Conservation (phyloP, 306 rosid genomes). For the Cyclanthera cordifolia region DNA sequence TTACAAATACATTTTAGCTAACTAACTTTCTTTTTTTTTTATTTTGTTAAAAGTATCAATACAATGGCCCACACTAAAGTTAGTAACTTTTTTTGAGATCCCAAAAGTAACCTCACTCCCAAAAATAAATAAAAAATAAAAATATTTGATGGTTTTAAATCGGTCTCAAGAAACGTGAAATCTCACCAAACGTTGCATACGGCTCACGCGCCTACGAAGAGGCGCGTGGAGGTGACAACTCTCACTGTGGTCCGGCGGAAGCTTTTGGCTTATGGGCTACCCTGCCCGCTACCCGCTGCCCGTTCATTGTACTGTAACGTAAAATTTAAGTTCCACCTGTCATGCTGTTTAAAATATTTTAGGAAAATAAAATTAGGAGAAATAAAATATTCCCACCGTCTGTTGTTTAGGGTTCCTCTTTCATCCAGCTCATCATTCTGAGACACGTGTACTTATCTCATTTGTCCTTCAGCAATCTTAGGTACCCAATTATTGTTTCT, state of each 20-base stretch:
- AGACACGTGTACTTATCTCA: not conserved
- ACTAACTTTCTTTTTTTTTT: not conserved
- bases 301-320: not conserved
- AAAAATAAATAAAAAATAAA: not conserved
- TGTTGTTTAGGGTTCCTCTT: not conserved
- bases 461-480: not conserved
- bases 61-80: slow-evolving; percentile 1
- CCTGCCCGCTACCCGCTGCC: not conserved
- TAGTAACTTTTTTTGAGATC: slow-evolving; percentile 1
- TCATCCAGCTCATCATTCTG: not conserved
- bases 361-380: not conserved
- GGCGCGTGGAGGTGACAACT: not conserved
- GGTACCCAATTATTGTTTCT: slow-evolving; percentile 5
- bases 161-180: not conserved
- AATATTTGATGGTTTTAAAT: slow-evolving; percentile 4
- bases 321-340: slow-evolving; percentile 20
- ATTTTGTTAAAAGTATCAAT: not conserved
- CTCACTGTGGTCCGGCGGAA: not conserved
- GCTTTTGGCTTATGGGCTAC: slow-evolving; percentile 5
- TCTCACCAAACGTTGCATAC: slow-evolving; percentile 1
- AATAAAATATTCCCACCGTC: not conserved
- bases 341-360: not conserved
- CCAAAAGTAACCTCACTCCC: not conserved
- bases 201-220: not conserved
- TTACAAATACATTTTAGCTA: not conserved